These are phyloP conservation scores for Tolypocladium pustulatum DNA, from an alignment of 2,329 filamentous ascomycete species.

Conservation along the genomic window DNA sequence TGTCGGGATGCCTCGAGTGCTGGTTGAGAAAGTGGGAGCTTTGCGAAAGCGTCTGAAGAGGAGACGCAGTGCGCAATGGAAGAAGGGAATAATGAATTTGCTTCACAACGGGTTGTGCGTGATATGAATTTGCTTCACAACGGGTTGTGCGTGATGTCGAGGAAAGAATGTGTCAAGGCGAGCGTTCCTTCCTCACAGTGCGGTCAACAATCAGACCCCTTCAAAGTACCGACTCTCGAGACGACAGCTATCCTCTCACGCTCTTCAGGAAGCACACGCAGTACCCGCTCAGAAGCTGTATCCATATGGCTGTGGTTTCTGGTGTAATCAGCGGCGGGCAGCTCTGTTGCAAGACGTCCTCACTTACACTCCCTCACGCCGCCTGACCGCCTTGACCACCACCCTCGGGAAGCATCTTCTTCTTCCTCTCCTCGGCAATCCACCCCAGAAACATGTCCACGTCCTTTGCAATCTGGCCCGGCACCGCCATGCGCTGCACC, in stretches of 20 bases:
- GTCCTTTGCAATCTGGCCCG: slow-evolving; percentile 57
- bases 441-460: slow-evolving; percentile 58
- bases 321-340: neutral
- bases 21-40: neutral
- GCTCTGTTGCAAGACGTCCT: neutral
- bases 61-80: neutral
- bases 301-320: neutral
- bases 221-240: neutral
- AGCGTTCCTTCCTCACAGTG: neutral
- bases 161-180: neutral
- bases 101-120: neutral
- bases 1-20: too few relatives aligned
- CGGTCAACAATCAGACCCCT: neutral
- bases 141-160: too few relatives aligned
- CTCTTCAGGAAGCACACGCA: neutral
- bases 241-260: neutral
- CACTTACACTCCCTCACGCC: neutral
- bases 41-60: neutral
- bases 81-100: too few relatives aligned
- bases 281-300: neutral
- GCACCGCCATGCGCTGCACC: slow-evolving; percentile 54
- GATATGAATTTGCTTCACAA: neutral
- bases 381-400: neutral
- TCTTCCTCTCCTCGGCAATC: slow-evolving; percentile 36
- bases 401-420: neutral